phyloP scores from a whole-genome alignment of 495 filamentous ascomycete genomes.

The Lasiosphaeria miniovina region DNA sequence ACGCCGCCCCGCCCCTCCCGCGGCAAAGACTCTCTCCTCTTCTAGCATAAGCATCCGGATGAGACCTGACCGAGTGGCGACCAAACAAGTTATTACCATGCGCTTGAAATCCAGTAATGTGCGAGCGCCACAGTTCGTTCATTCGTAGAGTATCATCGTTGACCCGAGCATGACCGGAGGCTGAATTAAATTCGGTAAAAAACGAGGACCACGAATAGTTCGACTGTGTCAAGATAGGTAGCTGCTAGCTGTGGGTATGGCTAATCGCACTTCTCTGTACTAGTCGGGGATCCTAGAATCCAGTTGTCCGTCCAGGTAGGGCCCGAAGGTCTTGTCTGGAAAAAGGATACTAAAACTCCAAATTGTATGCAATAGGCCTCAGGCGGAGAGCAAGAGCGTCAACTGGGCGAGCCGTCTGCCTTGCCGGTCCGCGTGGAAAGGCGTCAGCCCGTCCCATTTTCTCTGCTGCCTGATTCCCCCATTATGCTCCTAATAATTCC shows the following conservation, averaged over 20 bases:
- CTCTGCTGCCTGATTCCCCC: conserved; percentile 22
- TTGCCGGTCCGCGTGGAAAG: neutral
- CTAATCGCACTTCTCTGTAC: neutral
- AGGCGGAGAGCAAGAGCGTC: neutral
- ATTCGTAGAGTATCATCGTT: neutral
- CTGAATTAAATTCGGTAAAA: neutral
- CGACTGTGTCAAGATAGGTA: conserved; percentile 1
- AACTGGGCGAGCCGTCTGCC: conserved; percentile 1
- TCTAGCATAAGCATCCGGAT: too few relatives aligned
- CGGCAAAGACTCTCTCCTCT: too few relatives aligned
- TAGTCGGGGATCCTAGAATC: neutral
- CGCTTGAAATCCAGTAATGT: neutral
- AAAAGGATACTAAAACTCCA: neutral
- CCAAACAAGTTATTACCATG: neutral
- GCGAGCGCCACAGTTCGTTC: neutral
- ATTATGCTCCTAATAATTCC: conserved; percentile 24
- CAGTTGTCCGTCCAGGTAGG: conserved; percentile 1
- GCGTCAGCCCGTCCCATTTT: conserved; percentile 19
- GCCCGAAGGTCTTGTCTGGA: neutral
- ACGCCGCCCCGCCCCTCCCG: too few relatives aligned
- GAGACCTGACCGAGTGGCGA: too few relatives aligned
- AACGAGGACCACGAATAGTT: neutral
- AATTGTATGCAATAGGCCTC: neutral
- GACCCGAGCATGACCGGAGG: neutral
- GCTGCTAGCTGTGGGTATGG: neutral